Conservation (phyloP, 192 early-diverging fungal genomes). For the Backusella mclennaniae region DNA sequence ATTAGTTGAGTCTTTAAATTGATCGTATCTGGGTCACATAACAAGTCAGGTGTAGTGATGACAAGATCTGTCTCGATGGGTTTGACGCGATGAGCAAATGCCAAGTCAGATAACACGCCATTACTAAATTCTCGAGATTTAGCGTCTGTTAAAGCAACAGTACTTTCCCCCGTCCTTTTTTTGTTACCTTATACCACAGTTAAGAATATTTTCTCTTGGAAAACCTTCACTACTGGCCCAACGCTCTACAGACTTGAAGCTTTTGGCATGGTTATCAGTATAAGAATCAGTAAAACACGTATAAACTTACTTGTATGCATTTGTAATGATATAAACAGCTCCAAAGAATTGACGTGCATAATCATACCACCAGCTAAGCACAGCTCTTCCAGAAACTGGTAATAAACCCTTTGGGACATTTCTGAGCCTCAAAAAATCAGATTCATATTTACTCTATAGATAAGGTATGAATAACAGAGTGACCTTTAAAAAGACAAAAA, state of each 20-base stretch:
- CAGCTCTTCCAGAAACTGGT: conserved; percentile 38
- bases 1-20: neutral
- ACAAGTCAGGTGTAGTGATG: conserved; percentile 11
- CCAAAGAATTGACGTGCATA: neutral
- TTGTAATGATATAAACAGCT: conserved; percentile 27
- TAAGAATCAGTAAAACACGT: neutral
- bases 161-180: neutral
- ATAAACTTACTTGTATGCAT: conserved; percentile 38
- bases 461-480: neutral
- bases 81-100: conserved; percentile 14
- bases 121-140: conserved; percentile 11
- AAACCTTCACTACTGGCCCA: conserved; percentile 31
- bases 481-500: neutral
- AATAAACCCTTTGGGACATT: conserved; percentile 41
- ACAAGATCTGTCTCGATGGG: conserved; percentile 8
- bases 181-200: conserved; percentile 35
- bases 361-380: conserved; percentile 37
- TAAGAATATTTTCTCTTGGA: conserved; percentile 33
- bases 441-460: conserved; percentile 12
- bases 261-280: neutral
- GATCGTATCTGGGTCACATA: conserved; percentile 11
- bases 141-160: neutral
- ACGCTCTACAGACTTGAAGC: conserved; percentile 38
- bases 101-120: conserved; percentile 16
- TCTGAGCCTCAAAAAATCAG: conserved; percentile 20